These are phyloP conservation scores for Drechslerella coelobrocha DNA, from an alignment of 2,329 filamentous ascomycete species.

Conservation along the genomic window DNA sequence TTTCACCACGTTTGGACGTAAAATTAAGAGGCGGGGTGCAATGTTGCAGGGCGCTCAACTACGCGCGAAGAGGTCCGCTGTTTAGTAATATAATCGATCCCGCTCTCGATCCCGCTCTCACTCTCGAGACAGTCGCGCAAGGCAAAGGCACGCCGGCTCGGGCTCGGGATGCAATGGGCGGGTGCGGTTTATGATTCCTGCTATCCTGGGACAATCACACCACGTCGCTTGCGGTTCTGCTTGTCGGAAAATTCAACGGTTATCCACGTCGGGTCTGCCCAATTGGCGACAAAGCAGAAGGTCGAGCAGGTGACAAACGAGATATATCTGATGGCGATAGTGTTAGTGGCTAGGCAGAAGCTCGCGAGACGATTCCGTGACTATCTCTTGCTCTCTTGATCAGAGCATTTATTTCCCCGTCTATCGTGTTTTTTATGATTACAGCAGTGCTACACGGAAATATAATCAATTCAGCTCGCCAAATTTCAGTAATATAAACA, in stretches of 20 bases:
- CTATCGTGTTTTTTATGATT: constrained; percentile 9
- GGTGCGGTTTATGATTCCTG: background rate
- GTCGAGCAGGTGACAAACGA: constrained; percentile 26
- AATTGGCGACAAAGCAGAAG: constrained; percentile 32
- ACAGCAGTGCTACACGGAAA: too few relatives aligned
- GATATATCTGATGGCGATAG: too few relatives aligned
- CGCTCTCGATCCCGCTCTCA: too few relatives aligned
- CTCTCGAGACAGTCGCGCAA: too few relatives aligned
- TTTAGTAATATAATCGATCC: too few relatives aligned
- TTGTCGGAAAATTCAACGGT: constrained; percentile 46
- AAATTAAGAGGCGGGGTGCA: background rate
- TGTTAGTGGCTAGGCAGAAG: too few relatives aligned
- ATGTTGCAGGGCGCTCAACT: background rate
- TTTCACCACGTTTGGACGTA: too few relatives aligned
- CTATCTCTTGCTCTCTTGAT: constrained; percentile 18
- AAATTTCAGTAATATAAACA: too few relatives aligned
- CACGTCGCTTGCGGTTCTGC: constrained; percentile 50
- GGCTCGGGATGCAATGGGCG: background rate
- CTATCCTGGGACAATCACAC: constrained; percentile 47
- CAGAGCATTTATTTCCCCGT: background rate
- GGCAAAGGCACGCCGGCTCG: background rate
- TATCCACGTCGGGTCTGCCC: constrained; percentile 36
- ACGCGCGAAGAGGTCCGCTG: too few relatives aligned
- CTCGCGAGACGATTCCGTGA: constrained; percentile 37
- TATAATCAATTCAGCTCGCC: too few relatives aligned